These are phyloP conservation scores for Candida namnaoensis DNA, from an alignment of 805 yeast species.

Conservation along the genomic window DNA sequence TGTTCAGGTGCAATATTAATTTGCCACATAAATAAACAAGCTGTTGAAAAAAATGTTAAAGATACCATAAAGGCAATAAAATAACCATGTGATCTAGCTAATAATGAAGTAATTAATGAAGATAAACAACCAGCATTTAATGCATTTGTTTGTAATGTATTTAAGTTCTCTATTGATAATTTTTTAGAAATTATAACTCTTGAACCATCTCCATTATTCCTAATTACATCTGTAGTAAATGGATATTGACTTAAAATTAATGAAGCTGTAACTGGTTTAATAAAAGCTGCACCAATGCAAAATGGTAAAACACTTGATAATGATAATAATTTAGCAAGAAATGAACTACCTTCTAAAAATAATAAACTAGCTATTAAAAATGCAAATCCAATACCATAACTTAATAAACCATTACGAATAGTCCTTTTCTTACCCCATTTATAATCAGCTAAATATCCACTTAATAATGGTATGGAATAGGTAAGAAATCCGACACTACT, in stretches of 20 bases:
- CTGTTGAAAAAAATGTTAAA: too few species aligned
- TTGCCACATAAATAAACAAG: too few species aligned
- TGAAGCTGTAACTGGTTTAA: constrained; percentile 63
- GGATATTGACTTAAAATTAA: constrained; percentile 67
- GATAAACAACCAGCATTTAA: too few species aligned
- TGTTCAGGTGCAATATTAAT: too few species aligned
- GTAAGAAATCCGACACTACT: constrained; percentile 76
- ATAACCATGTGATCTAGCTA: constrained; percentile 22
- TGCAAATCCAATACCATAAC: constrained; percentile 52
- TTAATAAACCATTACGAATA: constrained; percentile 42
- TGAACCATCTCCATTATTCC: constrained; percentile 39
- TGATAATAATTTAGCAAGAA: constrained; percentile 33
- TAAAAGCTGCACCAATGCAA: constrained; percentile 73
- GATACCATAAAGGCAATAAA: too few species aligned
- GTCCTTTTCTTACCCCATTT: constrained; percentile 63
- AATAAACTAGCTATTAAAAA: constrained; percentile 22
- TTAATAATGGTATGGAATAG: constrained; percentile 64
- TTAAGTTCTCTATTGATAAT: constrained; percentile 6
- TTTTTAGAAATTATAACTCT: constrained; percentile 26
- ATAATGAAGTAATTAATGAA: neutral
- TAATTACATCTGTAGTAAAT: constrained; percentile 45
- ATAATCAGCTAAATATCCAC: constrained; percentile 64
- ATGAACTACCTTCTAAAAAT: constrained; percentile 57
- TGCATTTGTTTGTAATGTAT: too few species aligned
- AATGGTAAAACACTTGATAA: constrained; percentile 57